These are phyloP conservation scores for Anisodus acutangulus DNA, from an alignment of 257 asterid species.

Conservation along the genomic window DNA sequence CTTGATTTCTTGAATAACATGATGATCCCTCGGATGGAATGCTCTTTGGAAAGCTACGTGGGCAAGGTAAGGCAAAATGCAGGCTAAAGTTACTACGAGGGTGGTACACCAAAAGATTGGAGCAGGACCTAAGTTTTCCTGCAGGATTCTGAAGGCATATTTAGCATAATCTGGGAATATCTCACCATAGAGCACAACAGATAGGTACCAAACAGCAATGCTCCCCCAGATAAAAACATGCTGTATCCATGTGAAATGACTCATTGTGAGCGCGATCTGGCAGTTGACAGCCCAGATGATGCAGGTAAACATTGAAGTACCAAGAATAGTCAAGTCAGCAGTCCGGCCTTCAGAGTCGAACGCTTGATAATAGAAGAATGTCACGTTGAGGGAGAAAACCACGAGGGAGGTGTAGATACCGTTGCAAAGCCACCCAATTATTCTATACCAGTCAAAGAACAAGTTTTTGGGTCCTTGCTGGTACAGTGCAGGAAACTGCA, in stretches of 20 bases:
- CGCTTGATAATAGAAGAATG: conserved; percentile 78
- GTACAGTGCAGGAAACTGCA: conserved; percentile 96
- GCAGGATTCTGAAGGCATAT: conserved; percentile 58
- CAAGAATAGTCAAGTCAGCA: conserved; percentile 80
- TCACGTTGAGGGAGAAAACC: conserved; percentile 74
- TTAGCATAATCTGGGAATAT: conserved; percentile 44
- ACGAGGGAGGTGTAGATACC: conserved; percentile 83
- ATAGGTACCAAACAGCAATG: conserved; percentile 70
- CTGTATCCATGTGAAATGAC: conserved; percentile 98
- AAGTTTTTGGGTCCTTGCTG: conserved; percentile 93
- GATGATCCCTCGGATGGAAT: conserved; percentile 88
- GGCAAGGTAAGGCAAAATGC: conserved; percentile 80
- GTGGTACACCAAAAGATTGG: conserved; percentile 87
- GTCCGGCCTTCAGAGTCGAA: conserved; percentile 83
- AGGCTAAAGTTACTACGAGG: conserved; percentile 62
- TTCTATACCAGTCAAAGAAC: conserved; percentile 87
- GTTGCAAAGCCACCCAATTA: conserved; percentile 92
- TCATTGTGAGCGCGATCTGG: conserved; percentile 84
- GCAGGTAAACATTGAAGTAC: conserved; percentile 94
- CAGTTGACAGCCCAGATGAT: conserved; percentile 85
- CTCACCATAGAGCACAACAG: conserved; percentile 68
- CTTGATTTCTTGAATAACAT: conserved; percentile 90
- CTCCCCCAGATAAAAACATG: conserved; percentile 84
- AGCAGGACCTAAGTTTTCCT: conserved; percentile 78
- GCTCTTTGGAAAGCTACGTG: conserved; percentile 79